Percentiles rank a stretch among this genome's conserved stretches.
Conservation (phyloP, 2,329 filamentous ascomycete species). For the Fusarium agapanthi region DNA sequence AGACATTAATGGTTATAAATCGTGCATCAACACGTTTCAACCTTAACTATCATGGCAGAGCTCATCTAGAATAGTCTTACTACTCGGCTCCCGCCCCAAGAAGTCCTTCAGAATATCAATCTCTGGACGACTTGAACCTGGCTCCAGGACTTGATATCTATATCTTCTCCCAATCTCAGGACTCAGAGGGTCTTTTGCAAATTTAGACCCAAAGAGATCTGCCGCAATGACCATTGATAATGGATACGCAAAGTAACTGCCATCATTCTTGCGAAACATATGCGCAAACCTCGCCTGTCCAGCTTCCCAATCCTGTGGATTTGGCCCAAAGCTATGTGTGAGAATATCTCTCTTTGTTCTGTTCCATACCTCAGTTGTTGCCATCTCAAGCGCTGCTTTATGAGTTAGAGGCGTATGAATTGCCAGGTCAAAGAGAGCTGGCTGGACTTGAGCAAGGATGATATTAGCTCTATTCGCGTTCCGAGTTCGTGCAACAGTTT, state of each 20-base stretch:
- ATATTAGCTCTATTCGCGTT: neutral
- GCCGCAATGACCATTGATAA: neutral
- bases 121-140: neutral
- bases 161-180: neutral
- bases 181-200: neutral
- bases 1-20: too few relatives aligned
- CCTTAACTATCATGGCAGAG: rapidly evolving
- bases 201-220: neutral
- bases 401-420: neutral
- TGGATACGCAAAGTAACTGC: neutral
- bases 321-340: neutral
- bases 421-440: neutral
- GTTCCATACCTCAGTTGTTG: neutral
- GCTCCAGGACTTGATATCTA: neutral
- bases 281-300: neutral
- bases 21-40: rapidly evolving
- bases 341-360: neutral
- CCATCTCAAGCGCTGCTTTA: neutral
- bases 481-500: neutral
- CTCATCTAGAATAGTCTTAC: neutral
- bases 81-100: neutral
- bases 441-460: neutral
- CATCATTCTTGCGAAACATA: neutral
- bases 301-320: neutral
- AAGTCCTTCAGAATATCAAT: neutral